phyloP scores from a whole-genome alignment of 257 asterid genomes.

The Henckelia pumila region DNA sequence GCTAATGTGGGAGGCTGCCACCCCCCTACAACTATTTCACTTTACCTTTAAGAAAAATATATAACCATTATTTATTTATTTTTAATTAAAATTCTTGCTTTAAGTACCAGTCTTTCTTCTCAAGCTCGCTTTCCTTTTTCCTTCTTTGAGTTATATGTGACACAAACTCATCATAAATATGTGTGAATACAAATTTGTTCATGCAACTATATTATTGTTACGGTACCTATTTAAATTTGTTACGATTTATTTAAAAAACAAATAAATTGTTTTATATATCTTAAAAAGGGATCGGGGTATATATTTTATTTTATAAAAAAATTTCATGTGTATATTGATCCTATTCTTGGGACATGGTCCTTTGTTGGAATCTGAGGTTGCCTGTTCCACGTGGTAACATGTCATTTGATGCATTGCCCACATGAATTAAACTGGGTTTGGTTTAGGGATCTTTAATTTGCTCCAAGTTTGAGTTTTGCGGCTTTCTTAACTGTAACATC shows the following conservation, averaged over 20 bases:
- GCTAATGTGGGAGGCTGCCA: constrained; percentile 38
- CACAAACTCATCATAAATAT: neutral
- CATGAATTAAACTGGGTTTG: constrained; percentile 24
- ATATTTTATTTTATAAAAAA: too few species aligned
- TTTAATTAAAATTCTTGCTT: constrained; percentile 23
- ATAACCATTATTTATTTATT: constrained; percentile 23
- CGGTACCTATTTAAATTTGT: too few species aligned
- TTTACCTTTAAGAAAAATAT: constrained; percentile 37
- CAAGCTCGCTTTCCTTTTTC: constrained; percentile 32
- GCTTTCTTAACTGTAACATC: constrained; percentile 16
- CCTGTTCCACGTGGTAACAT: constrained; percentile 52
- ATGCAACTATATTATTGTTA: too few species aligned
- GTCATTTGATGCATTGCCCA: constrained; percentile 47
- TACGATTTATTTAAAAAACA: too few species aligned
- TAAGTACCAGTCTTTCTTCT: constrained; percentile 33
- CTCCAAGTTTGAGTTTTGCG: neutral
- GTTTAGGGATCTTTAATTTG: constrained; percentile 31
- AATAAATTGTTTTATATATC: too few species aligned
- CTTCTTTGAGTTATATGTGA: neutral
- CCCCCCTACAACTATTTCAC: constrained; percentile 33
- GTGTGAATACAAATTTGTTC: neutral
- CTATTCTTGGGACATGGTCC: constrained; percentile 44
- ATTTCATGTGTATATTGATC: constrained; percentile 20
- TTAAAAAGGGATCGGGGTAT: neutral
- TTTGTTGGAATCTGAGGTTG: constrained; percentile 48